A percentile compares a stretch with the other conserved stretches of the same genome.
phyloP scores from a whole-genome alignment of 116 monocot genomes.

The Trichopus zeylanicus region DNA sequence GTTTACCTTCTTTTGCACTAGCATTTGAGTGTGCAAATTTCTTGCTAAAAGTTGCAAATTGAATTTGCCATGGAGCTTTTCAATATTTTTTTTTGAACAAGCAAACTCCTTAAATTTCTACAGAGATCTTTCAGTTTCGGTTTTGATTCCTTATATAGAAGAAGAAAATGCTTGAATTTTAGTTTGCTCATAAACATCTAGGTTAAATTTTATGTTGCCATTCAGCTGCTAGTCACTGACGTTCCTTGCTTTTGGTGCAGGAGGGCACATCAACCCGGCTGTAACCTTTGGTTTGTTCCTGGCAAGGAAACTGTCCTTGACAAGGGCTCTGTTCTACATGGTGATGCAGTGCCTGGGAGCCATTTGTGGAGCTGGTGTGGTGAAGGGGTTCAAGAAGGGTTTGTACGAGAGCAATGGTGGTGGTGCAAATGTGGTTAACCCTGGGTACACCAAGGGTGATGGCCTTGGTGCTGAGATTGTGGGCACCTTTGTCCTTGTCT shows the following conservation, averaged over 20 bases:
- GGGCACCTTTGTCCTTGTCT: conserved; percentile 63
- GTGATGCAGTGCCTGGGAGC: conserved; percentile 45
- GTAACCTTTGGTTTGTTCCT: conserved; percentile 49
- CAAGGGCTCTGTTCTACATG: conserved; percentile 41
- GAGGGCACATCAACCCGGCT: conserved; percentile 42
- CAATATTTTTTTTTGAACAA: no score
- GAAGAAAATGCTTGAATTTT: no score
- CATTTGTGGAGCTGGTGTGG: conserved; percentile 36
- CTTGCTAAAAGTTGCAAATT: no score
- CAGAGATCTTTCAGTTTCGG: no score
- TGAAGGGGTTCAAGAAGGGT: conserved; percentile 36
- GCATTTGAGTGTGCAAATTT: no score
- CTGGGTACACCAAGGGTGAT: conserved; percentile 44
- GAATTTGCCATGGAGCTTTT: no score
- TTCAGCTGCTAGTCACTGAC: no score
- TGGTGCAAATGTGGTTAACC: conserved; percentile 30
- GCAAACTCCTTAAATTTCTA: no score
- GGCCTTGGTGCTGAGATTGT: conserved; percentile 62
- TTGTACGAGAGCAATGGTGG: conserved; percentile 27
- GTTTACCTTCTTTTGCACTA: no score
- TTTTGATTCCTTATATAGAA: no score
- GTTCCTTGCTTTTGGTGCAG: background rate
- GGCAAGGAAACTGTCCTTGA: conserved; percentile 38
- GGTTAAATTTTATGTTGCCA: background rate
- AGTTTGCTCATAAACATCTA: no score